Percentiles rank a stretch among this genome's conserved stretches.
These are phyloP conservation scores for Poa annua DNA, from an alignment of 176 grass and related monocot genomes.

Conservation along the genomic window DNA sequence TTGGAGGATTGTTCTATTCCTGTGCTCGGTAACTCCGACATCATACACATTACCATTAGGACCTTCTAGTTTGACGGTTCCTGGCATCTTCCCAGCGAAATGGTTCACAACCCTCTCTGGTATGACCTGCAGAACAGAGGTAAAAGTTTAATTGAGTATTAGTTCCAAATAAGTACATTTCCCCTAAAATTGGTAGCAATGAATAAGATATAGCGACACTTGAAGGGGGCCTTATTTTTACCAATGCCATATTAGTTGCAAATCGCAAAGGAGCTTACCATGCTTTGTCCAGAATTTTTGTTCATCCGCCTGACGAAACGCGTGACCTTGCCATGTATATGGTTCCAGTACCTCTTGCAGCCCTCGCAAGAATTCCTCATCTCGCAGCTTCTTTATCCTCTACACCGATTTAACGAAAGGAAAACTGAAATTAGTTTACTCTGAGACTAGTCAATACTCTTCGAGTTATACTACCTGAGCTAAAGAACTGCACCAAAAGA, in stretches of 20 bases:
- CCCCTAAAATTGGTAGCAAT: not conserved
- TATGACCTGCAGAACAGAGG: conserved; percentile 44
- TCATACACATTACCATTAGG: conserved; percentile 38
- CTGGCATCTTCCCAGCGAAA: conserved; percentile 36
- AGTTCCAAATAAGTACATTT: not conserved
- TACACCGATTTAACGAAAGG: not conserved
- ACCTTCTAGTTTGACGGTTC: conserved; percentile 40
- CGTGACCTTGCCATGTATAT: conserved; percentile 22
- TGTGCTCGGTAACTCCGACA: conserved; percentile 32
- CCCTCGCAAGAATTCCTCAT: not conserved
- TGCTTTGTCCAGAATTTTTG: conserved; percentile 35
- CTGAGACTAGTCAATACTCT: not conserved
- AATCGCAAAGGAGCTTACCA: conserved; percentile 21
- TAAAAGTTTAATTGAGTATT: not conserved
- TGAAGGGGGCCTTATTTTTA: not conserved
- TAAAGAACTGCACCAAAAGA: not conserved
- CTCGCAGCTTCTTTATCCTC: not conserved
- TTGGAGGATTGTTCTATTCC: conserved; percentile 10
- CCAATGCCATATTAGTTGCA: not conserved
- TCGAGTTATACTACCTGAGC: not conserved
- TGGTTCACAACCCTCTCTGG: conserved; percentile 49
- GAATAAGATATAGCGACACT: too few species aligned
- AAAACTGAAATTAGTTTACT: not conserved
- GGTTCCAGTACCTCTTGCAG: conserved; percentile 8
- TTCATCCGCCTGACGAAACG: conserved; percentile 31